These are phyloP conservation scores for Senecio squalidus DNA, from an alignment of 140 eudicot species.

Conservation along the genomic window DNA sequence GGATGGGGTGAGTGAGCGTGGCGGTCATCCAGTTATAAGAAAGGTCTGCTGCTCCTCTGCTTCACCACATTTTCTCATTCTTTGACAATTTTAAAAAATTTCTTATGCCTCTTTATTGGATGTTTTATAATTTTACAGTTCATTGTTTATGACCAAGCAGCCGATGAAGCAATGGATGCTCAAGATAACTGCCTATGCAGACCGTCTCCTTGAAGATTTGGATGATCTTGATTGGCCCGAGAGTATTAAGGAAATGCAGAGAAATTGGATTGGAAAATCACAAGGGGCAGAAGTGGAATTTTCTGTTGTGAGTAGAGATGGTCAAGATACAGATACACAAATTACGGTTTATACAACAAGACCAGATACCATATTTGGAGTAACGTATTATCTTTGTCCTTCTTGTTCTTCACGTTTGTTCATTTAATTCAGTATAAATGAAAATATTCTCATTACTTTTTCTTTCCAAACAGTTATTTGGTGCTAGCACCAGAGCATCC, in stretches of 20 bases:
- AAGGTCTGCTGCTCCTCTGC: constrained; percentile 43
- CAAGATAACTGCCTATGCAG: constrained; percentile 93
- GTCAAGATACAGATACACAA: constrained; percentile 40
- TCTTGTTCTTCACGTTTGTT: constrained; percentile 10
- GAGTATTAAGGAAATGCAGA: constrained; percentile 96
- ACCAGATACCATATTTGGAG: constrained; percentile 96
- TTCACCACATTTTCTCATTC: not conserved
- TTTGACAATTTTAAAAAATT: not conserved
- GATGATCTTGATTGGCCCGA: constrained; percentile 99
- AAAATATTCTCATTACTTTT: constrained; percentile 18
- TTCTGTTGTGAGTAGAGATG: constrained; percentile 39
- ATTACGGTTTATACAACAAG: constrained; percentile 86
- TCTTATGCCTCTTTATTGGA: constrained; percentile 44
- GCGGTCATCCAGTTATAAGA: constrained; percentile 96
- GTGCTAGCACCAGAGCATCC: constrained; percentile 96
- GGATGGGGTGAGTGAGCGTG: constrained; percentile 98
- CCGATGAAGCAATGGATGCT: constrained; percentile 99
- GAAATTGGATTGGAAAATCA: constrained; percentile 97
- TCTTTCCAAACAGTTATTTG: constrained; percentile 52
- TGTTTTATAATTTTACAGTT: constrained; percentile 80
- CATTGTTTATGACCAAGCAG: constrained; percentile 92
- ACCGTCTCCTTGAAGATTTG: constrained; percentile 94
- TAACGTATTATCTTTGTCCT: constrained; percentile 58
- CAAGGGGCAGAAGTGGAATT: constrained; percentile 94
- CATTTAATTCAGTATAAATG: not conserved